phyloP scores from a whole-genome alignment of 805 yeast species.

The Candida mattraensis region DNA sequence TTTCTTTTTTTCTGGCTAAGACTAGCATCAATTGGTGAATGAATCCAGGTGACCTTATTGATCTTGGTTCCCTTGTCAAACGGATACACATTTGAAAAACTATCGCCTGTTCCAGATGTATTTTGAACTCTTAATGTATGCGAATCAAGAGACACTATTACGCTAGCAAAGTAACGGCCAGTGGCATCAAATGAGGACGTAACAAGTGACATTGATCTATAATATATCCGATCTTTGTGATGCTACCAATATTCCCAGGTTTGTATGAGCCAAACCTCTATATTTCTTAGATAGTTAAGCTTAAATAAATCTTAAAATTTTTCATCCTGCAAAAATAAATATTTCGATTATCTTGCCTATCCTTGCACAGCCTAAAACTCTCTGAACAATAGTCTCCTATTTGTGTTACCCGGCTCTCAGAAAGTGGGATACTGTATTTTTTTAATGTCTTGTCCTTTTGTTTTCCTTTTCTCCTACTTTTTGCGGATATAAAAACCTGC shows the following conservation, averaged over 20 bases:
- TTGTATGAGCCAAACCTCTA: background rate
- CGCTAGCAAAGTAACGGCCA: constrained; percentile 64
- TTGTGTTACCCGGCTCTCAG: constrained; percentile 2
- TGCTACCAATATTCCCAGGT: no score
- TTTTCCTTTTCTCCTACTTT: background rate
- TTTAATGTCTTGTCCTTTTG: no score
- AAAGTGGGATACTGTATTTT: background rate
- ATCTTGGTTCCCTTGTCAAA: constrained; percentile 52
- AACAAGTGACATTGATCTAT: constrained; percentile 20
- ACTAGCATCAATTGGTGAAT: constrained; percentile 11
- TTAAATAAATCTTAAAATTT: constrained; percentile 13
- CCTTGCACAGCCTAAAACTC: constrained; percentile 11
- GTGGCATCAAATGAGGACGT: constrained; percentile 59
- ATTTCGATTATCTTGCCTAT: no score
- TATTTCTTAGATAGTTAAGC: no score
- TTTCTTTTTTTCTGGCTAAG: constrained; percentile 29
- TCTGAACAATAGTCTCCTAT: background rate
- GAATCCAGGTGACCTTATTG: constrained; percentile 55
- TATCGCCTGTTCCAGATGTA: constrained; percentile 37
- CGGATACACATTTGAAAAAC: constrained; percentile 40
- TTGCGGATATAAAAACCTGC: constrained; percentile 6
- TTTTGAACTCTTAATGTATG: constrained; percentile 69
- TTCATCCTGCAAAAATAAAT: constrained; percentile 7
- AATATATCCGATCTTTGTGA: no score
- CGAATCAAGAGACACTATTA: constrained; percentile 64